phyloP scores from a whole-genome alignment of 2,329 filamentous ascomycete species.

The Alternaria ethzedia region DNA sequence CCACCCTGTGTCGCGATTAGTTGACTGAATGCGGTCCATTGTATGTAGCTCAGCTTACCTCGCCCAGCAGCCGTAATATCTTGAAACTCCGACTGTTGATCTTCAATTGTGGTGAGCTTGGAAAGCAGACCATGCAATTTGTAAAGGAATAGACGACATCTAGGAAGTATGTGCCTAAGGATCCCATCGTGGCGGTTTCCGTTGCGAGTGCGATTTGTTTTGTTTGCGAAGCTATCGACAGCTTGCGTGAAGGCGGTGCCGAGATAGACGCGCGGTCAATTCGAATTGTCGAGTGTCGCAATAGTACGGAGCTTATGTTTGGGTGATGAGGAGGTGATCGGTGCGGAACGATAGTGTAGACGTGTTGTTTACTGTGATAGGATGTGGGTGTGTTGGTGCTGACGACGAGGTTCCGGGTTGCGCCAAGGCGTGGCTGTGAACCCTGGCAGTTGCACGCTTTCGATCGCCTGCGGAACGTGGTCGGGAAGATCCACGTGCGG shows the following conservation, averaged over 20 bases:
- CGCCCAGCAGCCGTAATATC: slow-evolving; percentile 89
- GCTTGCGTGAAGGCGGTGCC: slow-evolving; percentile 21
- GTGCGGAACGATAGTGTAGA: not conserved
- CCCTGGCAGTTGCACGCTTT: not conserved
- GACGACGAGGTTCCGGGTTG: slow-evolving; percentile 28
- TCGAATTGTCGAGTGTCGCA: not conserved
- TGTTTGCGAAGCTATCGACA: slow-evolving; percentile 24
- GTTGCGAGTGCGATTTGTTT: slow-evolving; percentile 3
- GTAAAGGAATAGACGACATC: slow-evolving; percentile 91
- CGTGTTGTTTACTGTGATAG: slow-evolving; percentile 24
- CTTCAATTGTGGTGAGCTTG: slow-evolving; percentile 89
- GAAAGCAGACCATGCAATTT: slow-evolving; percentile 96
- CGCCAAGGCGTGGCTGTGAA: slow-evolving; percentile 30
- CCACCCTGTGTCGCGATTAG: slow-evolving; percentile 68
- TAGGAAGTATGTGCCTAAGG: slow-evolving; percentile 68
- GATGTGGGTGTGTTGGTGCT: slow-evolving; percentile 25
- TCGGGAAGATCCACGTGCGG: not conserved
- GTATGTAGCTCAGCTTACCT: slow-evolving; percentile 63
- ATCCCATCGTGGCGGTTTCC: slow-evolving; percentile 35
- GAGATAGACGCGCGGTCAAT: slow-evolving; percentile 17
- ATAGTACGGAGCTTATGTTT: not conserved
- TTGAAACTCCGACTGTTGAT: slow-evolving; percentile 96
- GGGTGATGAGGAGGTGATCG: not conserved
- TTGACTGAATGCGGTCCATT: not conserved
- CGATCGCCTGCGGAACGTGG: not conserved